Evolutionary conservation across 1,284 basidiomycete species (phyloP).

Genomic region (Rhodofomes roseus): DNA sequence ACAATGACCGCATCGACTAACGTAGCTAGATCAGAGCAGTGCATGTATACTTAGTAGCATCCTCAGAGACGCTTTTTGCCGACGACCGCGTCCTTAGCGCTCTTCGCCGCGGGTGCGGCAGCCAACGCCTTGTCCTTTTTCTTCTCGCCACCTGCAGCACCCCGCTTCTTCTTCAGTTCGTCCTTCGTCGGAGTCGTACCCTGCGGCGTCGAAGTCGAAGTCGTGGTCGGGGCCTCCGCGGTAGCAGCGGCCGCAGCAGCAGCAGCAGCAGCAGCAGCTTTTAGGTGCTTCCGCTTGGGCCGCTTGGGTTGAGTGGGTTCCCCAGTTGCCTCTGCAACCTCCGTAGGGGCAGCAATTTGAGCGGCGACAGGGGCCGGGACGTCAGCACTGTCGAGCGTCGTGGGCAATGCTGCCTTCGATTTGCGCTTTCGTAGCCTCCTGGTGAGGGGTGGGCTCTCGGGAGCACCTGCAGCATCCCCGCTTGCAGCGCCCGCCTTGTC

Average conservation of each 20-base stretch:
- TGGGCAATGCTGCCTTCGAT: slow-evolving; percentile 6
- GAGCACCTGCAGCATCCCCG: slow-evolving; percentile 52
- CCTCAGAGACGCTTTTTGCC: slow-evolving; percentile 34
- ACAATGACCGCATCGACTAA: neutral
- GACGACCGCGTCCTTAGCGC: slow-evolving; percentile 49
- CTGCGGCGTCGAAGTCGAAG: neutral
- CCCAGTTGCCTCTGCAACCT: neutral
- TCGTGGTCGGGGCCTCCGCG: neutral
- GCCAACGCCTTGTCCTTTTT: slow-evolving; percentile 57
- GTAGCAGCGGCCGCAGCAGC: neutral
- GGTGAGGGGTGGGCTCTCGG: slow-evolving; percentile 14
- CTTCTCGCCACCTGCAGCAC: slow-evolving; percentile 42
- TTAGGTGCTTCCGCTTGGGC: neutral
- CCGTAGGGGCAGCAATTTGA: neutral
- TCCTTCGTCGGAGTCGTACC: slow-evolving; percentile 7
- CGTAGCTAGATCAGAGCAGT: neutral
- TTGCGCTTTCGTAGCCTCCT: slow-evolving; percentile 23
- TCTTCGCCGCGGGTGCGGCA: slow-evolving; percentile 38
- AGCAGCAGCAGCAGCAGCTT: neutral
- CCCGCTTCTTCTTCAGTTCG: slow-evolving; percentile 48
- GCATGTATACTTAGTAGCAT: neutral
- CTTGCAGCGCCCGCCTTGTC: slow-evolving; percentile 14
- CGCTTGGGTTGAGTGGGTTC: neutral
- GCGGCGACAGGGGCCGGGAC: neutral
- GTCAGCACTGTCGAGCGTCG: neutral